A percentile compares a stretch with the other conserved stretches of the same genome.
These are phyloP conservation scores for Chaetomium sp. DNA, from an alignment of 2,329 filamentous ascomycete genomes.

Conservation along the genomic window DNA sequence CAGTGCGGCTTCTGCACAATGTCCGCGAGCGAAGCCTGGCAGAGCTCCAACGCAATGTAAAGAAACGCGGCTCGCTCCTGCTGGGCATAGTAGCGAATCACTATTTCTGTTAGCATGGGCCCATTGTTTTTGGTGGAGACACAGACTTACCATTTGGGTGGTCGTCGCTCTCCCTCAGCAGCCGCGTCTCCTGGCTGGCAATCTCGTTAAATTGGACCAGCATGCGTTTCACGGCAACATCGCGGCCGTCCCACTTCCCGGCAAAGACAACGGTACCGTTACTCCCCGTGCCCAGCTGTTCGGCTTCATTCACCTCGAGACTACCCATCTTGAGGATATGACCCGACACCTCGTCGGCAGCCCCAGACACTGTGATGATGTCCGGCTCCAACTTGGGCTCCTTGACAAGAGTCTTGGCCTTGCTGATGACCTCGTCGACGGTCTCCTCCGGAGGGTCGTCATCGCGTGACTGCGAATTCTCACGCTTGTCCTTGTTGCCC, in stretches of 20 bases:
- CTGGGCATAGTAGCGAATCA: slow-evolving; percentile 94
- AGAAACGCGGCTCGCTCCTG: slow-evolving; percentile 86
- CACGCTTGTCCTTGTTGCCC: slow-evolving; percentile 51
- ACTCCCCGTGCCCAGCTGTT: slow-evolving; percentile 75
- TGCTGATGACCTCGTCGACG: slow-evolving; percentile 64
- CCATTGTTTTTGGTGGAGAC: neutral
- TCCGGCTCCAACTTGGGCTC: slow-evolving; percentile 60
- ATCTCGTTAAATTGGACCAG: slow-evolving; percentile 94
- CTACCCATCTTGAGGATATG: slow-evolving; percentile 64
- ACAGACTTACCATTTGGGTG: slow-evolving; percentile 72
- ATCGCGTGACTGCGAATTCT: slow-evolving; percentile 53
- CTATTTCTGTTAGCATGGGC: slow-evolving; percentile 45
- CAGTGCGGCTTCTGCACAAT: slow-evolving; percentile 75
- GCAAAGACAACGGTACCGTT: slow-evolving; percentile 97
- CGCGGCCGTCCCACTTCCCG: slow-evolving; percentile 89
- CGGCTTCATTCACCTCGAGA: slow-evolving; percentile 64
- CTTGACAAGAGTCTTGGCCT: slow-evolving; percentile 60
- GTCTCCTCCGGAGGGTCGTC: slow-evolving; percentile 50
- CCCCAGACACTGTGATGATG: slow-evolving; percentile 57
- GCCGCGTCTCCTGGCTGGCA: slow-evolving; percentile 87
- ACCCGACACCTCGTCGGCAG: slow-evolving; percentile 62
- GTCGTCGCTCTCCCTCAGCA: slow-evolving; percentile 90
- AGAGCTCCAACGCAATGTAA: slow-evolving; percentile 94
- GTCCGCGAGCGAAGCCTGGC: slow-evolving; percentile 89
- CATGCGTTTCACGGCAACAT: slow-evolving; percentile 96